Evolutionary conservation across 2,329 filamentous ascomycete genomes (phyloP), one percentile per base, ranked within the genome.

Genomic region (Aspergillus chevalieri): DNA sequence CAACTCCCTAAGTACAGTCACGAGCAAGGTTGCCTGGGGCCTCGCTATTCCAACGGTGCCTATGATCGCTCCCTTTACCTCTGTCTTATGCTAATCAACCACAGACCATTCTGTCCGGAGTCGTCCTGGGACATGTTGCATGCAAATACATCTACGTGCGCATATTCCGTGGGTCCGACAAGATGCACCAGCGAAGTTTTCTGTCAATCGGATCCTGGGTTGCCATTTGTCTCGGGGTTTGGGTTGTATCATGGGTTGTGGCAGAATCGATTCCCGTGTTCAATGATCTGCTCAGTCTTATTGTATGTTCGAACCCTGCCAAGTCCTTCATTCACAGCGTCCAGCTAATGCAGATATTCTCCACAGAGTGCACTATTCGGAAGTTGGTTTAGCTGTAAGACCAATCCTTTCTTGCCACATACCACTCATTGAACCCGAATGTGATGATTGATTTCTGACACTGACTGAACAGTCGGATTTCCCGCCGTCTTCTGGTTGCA

Each of bases 261-360:
- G 83, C 85, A 2, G 81, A 85, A 64, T 81, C 81, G 0, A 83
- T 88, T 3, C 85, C 85, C 1, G 79, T 82, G 42, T 89, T 88
- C 70, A 81, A 81, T 58, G 75, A 82, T 45, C 67, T 89, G 6
- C 69, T 88, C 28, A 81, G 80, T 15, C 68, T 88, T 19, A 80
- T 87, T 54, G 59, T 68, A 64, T 44, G 63, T 53, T 6, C 21
- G 1, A 42, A 30, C 10, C 26, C 26, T 30, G 10, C 46, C 7
- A 41, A 3, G 3, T 12, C 8, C 1, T 48, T 14, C 2, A 30
- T n/a, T 8, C 21, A 6, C 7, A 21, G 7, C 3, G 36, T 22
- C 17, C 9, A 12, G 26, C 17, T 8, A 43, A 15, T 17, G 15
- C 56, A 59, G 48, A 57, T 6, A 7, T 62, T 10, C 62, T 5